Conservation (phyloP, 768 basidiomycete genomes). For the Pisolithus marmoratus region DNA sequence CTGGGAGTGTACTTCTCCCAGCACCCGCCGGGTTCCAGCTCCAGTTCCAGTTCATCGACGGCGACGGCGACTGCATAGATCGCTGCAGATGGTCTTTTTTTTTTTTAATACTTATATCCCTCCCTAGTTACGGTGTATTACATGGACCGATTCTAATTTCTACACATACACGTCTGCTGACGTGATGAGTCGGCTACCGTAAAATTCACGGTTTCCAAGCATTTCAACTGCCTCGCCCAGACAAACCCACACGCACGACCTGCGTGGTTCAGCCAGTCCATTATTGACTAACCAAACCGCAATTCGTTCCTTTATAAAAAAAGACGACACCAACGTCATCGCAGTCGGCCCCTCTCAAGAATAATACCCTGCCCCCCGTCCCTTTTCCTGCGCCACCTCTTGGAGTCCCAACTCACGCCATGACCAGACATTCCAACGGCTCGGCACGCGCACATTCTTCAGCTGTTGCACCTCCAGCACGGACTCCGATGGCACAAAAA, state of each 20-base stretch:
- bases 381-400: neutral
- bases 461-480: conserved; percentile 27
- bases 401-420: conserved; percentile 4
- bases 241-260: too few relatives aligned
- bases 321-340: too few relatives aligned
- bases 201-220: neutral
- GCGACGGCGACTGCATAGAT: neutral
- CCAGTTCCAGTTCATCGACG: conserved; percentile 1
- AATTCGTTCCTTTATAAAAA: too few relatives aligned
- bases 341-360: too few relatives aligned
- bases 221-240: too few relatives aligned
- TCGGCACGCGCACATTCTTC: conserved; percentile 7
- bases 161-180: neutral
- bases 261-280: too few relatives aligned
- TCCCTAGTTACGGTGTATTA: neutral
- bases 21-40: conserved; percentile 2
- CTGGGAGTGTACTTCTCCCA: conserved; percentile 25
- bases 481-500: conserved; percentile 9
- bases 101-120: too few relatives aligned
- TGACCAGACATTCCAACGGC: conserved; percentile 21
- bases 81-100: neutral
- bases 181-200: neutral
- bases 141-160: neutral
- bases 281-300: too few relatives aligned
- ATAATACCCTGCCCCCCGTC: too few relatives aligned